Evolutionary conservation across 2,329 filamentous ascomycete species (phyloP), one percentile per base, ranked within the genome.

Genomic region (Claviceps sp.): DNA sequence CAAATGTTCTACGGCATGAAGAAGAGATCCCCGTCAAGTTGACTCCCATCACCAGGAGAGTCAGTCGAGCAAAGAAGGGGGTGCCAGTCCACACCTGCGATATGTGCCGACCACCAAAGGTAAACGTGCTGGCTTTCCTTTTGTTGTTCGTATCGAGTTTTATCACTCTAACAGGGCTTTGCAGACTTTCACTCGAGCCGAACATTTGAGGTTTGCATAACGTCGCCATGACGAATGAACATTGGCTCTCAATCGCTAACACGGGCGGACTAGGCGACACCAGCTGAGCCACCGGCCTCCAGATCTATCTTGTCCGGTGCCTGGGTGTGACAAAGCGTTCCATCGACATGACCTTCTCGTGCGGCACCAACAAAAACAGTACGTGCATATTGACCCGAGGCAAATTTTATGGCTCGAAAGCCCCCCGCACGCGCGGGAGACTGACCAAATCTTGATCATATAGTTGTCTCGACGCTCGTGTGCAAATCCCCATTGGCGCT

Each of bases 151-250:
- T 34, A 17, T 30, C 30, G 5, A 17, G 17, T 11, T 16, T 39
- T 17, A 14, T 7, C 11, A 26, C 5, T 17, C 47, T 48, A 41
- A 48, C 41, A n/a, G 17, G 19, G 40, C 7, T 26, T 46, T 17
- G 4, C 53, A 82, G 79, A 81, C 76, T 2, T 82, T 82, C 56
- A 81, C 78, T 13, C 70, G 80, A 60, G 80, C 79, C 34, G 79
- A 82, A 60, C 80, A 82, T 64, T 65, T 82, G 43, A 77, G 77
- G 78, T 82, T 62, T 56, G 68, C 60, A 50, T 44, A 57, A 24
- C 43, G 14, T 48, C 19, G 44, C 4, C 13, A 14, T 17, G 17
- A 47, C 37, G 19, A 14, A 41, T 5, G 63, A 62, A 19, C 13
- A 14, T 34, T 34, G 51, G 22, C 41, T 16, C 39, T 26, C 30